A percentile compares a stretch with the other conserved stretches of the same genome.
Evolutionary conservation across 345 rosid species (phyloP).

Genomic region (Draba incana): DNA sequence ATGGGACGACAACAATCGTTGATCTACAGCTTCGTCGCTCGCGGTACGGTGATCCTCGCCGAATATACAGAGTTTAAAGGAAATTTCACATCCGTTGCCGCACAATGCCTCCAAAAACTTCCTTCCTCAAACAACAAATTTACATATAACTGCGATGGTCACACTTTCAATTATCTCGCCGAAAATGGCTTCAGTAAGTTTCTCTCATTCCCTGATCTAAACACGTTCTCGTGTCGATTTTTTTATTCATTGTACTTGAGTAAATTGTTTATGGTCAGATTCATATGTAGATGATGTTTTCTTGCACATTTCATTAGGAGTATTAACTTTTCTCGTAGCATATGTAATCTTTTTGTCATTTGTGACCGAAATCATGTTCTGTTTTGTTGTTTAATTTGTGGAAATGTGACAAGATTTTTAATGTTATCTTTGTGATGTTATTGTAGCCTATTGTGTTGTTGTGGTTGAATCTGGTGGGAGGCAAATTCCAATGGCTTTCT

Average conservation of each 20-base stretch:
- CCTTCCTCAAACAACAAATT: conserved; percentile 67
- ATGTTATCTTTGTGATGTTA: background rate
- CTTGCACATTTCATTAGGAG: too few relatives aligned
- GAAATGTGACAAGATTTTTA: background rate
- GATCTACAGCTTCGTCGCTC: conserved; percentile 72
- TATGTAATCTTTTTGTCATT: background rate
- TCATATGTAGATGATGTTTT: too few relatives aligned
- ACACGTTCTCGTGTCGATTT: background rate
- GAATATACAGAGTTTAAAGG: conserved; percentile 73
- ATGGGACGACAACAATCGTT: conserved; percentile 67
- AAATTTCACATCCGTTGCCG: conserved; percentile 68
- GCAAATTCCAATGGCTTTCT: conserved; percentile 79
- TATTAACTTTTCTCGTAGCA: too few relatives aligned
- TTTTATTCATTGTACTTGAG: too few relatives aligned
- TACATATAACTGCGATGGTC: conserved; percentile 77
- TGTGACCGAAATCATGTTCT: background rate
- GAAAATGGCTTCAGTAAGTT: conserved; percentile 71
- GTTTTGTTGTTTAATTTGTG: background rate
- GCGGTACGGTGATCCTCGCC: conserved; percentile 65
- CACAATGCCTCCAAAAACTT: conserved; percentile 71
- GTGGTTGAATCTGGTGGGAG: conserved; percentile 87
- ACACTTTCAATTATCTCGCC: conserved; percentile 76
- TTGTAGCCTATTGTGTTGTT: conserved; percentile 88
- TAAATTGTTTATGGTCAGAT: too few relatives aligned
- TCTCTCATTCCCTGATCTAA: conserved; percentile 3